These are phyloP conservation scores for Aquilaria yunnanensis DNA, from an alignment of 345 rosid genomes.

Conservation along the genomic window DNA sequence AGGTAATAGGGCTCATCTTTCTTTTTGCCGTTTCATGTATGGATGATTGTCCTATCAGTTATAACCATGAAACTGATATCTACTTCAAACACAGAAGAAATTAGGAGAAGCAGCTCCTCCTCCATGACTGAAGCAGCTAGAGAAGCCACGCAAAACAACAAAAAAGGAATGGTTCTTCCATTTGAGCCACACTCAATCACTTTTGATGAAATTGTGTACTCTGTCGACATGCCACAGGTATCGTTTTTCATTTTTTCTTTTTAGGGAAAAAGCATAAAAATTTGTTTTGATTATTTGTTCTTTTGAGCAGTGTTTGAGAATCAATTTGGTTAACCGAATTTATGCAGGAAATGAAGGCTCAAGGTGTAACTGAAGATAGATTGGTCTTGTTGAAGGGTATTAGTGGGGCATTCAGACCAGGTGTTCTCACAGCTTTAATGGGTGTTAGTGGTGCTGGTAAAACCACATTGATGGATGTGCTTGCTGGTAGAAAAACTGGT, in stretches of 20 bases:
- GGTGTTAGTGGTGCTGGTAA: constrained; percentile 85
- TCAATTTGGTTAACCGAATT: constrained; percentile 7
- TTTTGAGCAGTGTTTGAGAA: not conserved
- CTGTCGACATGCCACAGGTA: constrained; percentile 83
- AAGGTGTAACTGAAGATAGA: constrained; percentile 49
- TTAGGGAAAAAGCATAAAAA: not conserved
- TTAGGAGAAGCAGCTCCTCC: constrained; percentile 6
- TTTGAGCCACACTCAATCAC: constrained; percentile 58
- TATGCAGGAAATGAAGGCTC: constrained; percentile 49
- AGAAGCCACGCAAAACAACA: constrained; percentile 16
- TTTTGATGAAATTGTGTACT: constrained; percentile 49
- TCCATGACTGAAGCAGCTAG: constrained; percentile 12
- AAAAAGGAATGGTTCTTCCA: constrained; percentile 67
- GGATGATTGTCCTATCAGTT: not conserved
- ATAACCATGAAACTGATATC: not conserved
- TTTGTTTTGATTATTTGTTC: not conserved
- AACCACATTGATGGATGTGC: constrained; percentile 81
- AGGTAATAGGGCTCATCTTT: constrained; percentile 10
- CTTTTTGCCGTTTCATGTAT: constrained; percentile 1
- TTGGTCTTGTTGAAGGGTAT: constrained; percentile 64
- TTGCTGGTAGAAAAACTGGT: constrained; percentile 81
- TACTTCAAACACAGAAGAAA: not conserved
- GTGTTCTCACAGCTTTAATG: constrained; percentile 79
- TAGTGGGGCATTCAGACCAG: constrained; percentile 78
- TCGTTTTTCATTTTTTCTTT: not conserved